A percentile compares a stretch with the other conserved stretches of the same genome.
Conservation (phyloP, 2,329 filamentous ascomycete genomes). For the Ceratocystis lukuohia region DNA sequence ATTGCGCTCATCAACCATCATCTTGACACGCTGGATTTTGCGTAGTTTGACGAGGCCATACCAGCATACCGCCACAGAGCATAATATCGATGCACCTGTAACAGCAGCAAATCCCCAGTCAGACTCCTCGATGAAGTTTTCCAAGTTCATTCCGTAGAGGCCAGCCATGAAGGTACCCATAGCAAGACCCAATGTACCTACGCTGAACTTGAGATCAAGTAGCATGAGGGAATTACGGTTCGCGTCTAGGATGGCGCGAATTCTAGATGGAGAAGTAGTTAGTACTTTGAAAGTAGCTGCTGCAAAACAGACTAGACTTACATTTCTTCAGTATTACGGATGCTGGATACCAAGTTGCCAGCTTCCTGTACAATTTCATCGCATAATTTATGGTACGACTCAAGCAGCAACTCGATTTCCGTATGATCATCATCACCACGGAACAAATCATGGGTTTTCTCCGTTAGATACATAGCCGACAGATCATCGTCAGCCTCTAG, state of each 20-base stretch:
- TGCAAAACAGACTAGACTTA: conserved; percentile 34
- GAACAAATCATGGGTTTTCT: conserved; percentile 61
- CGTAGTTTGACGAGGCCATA: conserved; percentile 76
- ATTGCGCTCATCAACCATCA: conserved; percentile 44
- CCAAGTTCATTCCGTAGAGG: conserved; percentile 99
- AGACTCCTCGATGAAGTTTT: conserved; percentile 95
- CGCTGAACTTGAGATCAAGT: conserved; percentile 88
- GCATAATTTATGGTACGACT: conserved; percentile 94
- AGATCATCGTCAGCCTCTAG: conserved; percentile 94
- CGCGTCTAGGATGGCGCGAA: conserved; percentile 92
- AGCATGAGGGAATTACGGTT: conserved; percentile 98
- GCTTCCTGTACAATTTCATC: conserved; percentile 96
- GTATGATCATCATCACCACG: conserved; percentile 78
- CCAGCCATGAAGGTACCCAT: conserved; percentile 90
- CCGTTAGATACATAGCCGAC: conserved; percentile 86
- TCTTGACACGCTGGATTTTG: conserved; percentile 75
- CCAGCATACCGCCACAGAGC: conserved; percentile 64
- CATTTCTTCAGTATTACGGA: conserved; percentile 98
- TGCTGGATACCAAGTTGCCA: conserved; percentile 82
- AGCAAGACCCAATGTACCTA: conserved; percentile 85
- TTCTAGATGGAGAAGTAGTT: conserved; percentile 36
- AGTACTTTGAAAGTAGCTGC: conserved; percentile 17
- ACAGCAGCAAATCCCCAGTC: conserved; percentile 73
- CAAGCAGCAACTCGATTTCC: conserved; percentile 90
- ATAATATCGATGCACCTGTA: conserved; percentile 53